These are phyloP conservation scores for Blastocrithidia nonstop DNA, from an alignment of 208 protist genomes.

Conservation along the genomic window DNA sequence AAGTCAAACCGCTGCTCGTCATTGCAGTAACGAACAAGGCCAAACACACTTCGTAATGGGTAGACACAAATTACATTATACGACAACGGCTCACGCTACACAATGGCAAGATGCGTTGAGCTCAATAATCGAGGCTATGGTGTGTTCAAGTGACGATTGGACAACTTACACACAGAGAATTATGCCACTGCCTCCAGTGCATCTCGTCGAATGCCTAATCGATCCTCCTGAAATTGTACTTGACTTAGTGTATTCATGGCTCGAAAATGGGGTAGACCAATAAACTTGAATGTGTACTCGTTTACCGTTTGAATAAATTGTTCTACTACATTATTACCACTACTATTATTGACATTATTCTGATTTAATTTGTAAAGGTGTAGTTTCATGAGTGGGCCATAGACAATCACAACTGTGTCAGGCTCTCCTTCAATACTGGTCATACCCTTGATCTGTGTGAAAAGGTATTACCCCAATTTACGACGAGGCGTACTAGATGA, in stretches of 20 bases:
- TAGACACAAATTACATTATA: constrained; percentile 68
- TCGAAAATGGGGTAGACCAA: constrained; percentile 36
- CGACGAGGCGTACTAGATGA: not conserved
- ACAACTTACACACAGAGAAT: constrained; percentile 59
- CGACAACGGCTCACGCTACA: constrained; percentile 75
- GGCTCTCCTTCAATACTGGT: constrained; percentile 26
- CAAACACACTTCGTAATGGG: constrained; percentile 47
- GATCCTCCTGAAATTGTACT: constrained; percentile 44
- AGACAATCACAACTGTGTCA: constrained; percentile 45
- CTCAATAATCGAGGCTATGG: constrained; percentile 53
- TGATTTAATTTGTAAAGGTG: constrained; percentile 53
- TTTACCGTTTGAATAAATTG: constrained; percentile 21
- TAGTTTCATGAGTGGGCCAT: constrained; percentile 51
- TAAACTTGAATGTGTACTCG: constrained; percentile 19
- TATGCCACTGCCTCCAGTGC: constrained; percentile 51
- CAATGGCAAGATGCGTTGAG: constrained; percentile 47
- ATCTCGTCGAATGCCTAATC: constrained; percentile 45
- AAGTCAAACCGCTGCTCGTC: constrained; percentile 78
- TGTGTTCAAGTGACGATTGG: constrained; percentile 18
- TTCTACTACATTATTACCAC: constrained; percentile 3
- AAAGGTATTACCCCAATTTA: constrained; percentile 56
- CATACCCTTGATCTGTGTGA: constrained; percentile 55
- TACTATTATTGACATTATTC: too few relatives aligned
- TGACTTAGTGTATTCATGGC: constrained; percentile 25
- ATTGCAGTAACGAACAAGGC: constrained; percentile 60